Percentiles rank a stretch among this genome's conserved stretches.
Conservation (phyloP, 805 yeast species). For the Metschnikowia similis region DNA sequence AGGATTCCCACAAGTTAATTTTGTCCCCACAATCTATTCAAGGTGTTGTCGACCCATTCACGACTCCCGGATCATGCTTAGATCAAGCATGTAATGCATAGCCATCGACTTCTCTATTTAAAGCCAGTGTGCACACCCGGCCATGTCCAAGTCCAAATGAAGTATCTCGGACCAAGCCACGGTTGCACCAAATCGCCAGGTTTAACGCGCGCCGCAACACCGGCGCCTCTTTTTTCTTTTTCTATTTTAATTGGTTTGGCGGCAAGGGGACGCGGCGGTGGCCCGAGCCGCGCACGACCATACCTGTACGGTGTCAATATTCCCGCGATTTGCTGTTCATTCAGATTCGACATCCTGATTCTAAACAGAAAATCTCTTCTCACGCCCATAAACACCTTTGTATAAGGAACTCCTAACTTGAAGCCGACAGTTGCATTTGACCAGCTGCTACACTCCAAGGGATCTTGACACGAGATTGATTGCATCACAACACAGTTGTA, state of each 20-base stretch:
- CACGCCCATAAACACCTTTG: background rate
- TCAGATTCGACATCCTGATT: slow-evolving; percentile 18
- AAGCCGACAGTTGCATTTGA: slow-evolving; percentile 3
- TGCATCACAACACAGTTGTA: background rate
- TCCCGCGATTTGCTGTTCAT: slow-evolving; percentile 23
- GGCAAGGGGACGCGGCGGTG: slow-evolving; percentile 9
- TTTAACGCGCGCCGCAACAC: slow-evolving; percentile 3
- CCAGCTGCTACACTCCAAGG: slow-evolving; percentile 3
- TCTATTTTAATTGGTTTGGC: slow-evolving; percentile 2
- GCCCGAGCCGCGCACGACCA: slow-evolving; percentile 13
- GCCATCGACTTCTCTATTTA: no score
- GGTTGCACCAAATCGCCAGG: background rate
- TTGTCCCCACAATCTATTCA: no score
- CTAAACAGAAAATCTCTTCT: slow-evolving; percentile 11
- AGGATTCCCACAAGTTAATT: no score
- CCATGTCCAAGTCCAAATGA: no score
- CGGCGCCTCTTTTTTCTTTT: slow-evolving; percentile 2
- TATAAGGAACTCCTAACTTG: background rate
- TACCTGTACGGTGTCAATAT: slow-evolving; percentile 15
- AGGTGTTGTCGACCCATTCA: no score
- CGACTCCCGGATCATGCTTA: no score
- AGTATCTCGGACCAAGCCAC: background rate
- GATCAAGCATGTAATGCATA: no score
- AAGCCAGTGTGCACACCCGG: no score
- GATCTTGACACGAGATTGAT: slow-evolving; percentile 3